Evolutionary conservation across 768 basidiomycete genomes (phyloP).

Genomic region (Exidia glandulosa): DNA sequence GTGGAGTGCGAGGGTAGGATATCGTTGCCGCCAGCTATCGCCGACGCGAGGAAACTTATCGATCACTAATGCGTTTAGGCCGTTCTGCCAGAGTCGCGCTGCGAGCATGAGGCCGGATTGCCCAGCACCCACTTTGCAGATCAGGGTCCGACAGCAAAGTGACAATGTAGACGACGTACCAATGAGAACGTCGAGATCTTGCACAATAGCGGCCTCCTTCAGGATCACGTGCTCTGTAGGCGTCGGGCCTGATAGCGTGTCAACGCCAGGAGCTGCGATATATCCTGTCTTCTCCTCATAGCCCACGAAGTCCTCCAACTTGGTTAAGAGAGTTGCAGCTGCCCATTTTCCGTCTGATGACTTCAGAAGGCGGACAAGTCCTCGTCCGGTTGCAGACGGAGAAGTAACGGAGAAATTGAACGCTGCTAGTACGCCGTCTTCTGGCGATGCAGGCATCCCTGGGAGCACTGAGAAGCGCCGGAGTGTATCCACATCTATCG

Average conservation of each 20-base stretch:
- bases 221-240: neutral
- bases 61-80: conserved; percentile 27
- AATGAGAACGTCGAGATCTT: conserved; percentile 29
- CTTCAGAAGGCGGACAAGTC: conserved; percentile 22
- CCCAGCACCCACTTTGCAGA: conserved; percentile 29
- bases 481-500: neutral
- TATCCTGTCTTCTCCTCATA: conserved; percentile 14
- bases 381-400: conserved; percentile 20
- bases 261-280: neutral
- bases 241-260: neutral
- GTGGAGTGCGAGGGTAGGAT: conserved; percentile 32
- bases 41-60: conserved; percentile 26
- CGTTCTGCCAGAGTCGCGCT: conserved; percentile 32
- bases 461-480: conserved; percentile 16
- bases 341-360: conserved; percentile 20
- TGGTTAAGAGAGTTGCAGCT: conserved; percentile 25
- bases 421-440: conserved; percentile 13
- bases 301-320: conserved; percentile 23
- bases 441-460: conserved; percentile 16
- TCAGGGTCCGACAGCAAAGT: neutral
- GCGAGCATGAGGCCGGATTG: conserved; percentile 34
- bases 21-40: conserved; percentile 33
- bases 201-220: conserved; percentile 12
- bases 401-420: conserved; percentile 27
- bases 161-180: conserved; percentile 16